Percentiles rank a stretch among this genome's conserved stretches.
These are phyloP conservation scores for Cunninghamia lanceolata DNA, from an alignment of 75 land plant species.

Conservation along the genomic window DNA sequence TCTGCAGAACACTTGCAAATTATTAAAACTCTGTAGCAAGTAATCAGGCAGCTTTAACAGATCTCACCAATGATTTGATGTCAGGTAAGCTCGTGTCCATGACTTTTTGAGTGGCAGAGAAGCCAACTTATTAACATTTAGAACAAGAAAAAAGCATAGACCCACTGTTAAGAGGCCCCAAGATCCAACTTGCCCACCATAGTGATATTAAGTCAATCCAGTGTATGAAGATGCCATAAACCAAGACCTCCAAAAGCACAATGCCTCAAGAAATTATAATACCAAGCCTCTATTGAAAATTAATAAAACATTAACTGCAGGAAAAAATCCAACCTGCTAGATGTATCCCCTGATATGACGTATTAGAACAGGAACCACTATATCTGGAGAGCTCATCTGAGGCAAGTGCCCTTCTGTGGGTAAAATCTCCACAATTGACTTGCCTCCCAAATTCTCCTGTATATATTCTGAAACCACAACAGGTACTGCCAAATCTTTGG, in stretches of 20 bases:
- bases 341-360: slow-evolving; percentile 45
- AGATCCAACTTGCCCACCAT: neutral
- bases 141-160: neutral
- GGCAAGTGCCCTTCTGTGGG: slow-evolving; percentile 87
- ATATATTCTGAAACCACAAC: slow-evolving; percentile 77
- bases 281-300: neutral
- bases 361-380: slow-evolving; percentile 61
- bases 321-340: neutral
- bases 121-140: neutral
- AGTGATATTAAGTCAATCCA: neutral
- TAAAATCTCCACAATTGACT: slow-evolving; percentile 78
- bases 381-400: slow-evolving; percentile 83
- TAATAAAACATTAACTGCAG: neutral
- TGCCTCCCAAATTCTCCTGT: slow-evolving; percentile 62
- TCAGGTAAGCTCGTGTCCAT: neutral
- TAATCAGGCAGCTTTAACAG: neutral
- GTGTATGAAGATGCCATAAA: neutral
- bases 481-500: slow-evolving; percentile 85
- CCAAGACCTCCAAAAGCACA: neutral
- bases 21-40: neutral
- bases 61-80: neutral
- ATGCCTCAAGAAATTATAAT: neutral
- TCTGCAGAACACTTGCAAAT: neutral
- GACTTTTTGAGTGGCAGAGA: neutral
- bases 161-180: neutral